These are phyloP conservation scores for Luvunga scandens DNA, from an alignment of 345 rosid genomes.

Conservation along the genomic window DNA sequence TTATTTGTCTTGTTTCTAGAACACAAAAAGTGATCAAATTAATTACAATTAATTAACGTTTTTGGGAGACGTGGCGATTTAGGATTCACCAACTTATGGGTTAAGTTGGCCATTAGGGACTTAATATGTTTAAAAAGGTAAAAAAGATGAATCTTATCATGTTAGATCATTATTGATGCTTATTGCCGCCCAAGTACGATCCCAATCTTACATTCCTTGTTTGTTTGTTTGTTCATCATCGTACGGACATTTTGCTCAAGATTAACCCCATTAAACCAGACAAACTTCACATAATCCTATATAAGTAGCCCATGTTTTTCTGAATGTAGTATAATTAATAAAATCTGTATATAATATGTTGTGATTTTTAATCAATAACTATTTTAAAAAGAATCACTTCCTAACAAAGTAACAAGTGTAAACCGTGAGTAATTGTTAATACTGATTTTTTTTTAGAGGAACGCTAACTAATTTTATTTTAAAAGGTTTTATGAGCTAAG, in stretches of 20 bases:
- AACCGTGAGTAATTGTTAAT: no score
- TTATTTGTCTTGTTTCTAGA: slow-evolving; percentile 35
- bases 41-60: background rate
- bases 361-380: no score
- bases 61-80: slow-evolving; percentile 41
- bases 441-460: no score
- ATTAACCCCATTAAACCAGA: slow-evolving; percentile 28
- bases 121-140: slow-evolving; percentile 18
- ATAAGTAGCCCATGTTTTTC: no score
- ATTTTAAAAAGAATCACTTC: no score
- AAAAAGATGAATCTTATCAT: slow-evolving; percentile 14
- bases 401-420: no score
- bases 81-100: slow-evolving; percentile 28
- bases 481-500: no score
- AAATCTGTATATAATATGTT: no score
- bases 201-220: background rate
- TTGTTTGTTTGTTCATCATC: slow-evolving; percentile 6
- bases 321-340: no score
- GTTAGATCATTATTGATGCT: background rate
- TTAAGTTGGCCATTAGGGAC: slow-evolving; percentile 45
- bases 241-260: slow-evolving; percentile 33
- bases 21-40: slow-evolving; percentile 8
- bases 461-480: no score
- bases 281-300: slow-evolving; percentile 10
- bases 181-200: background rate